Conservation (phyloP, 2,329 filamentous ascomycete genomes). For the Ceratocystis cubensis region DNA sequence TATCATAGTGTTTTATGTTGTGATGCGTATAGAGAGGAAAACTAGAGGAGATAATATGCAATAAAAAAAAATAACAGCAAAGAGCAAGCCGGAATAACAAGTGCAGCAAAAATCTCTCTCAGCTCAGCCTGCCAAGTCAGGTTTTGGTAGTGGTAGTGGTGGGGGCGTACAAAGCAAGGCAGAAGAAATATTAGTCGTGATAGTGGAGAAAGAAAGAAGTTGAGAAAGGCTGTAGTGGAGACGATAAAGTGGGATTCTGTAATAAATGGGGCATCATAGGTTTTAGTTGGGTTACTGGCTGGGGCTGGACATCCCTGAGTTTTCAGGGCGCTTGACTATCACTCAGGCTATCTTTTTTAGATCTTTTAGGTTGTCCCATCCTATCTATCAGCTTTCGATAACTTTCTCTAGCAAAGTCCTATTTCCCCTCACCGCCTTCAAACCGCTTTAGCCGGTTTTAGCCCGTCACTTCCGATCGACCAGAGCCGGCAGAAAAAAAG, state of each 20-base stretch:
- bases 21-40: conserved; percentile 15
- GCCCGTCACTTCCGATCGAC: neutral
- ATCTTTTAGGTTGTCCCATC: too few species aligned
- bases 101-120: conserved; percentile 20
- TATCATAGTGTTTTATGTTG: conserved; percentile 33
- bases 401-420: neutral
- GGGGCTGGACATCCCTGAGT: too few species aligned
- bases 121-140: conserved; percentile 2
- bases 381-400: too few species aligned
- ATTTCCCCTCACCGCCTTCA: neutral
- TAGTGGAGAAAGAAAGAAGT: conserved; percentile 21
- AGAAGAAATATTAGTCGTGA: conserved; percentile 14
- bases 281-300: too few species aligned
- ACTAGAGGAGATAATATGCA: conserved; percentile 16
- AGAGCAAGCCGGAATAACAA: neutral
- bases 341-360: neutral
- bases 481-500: neutral
- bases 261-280: too few species aligned
- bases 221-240: conserved; percentile 11
- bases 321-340: neutral
- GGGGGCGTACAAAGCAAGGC: conserved; percentile 9
- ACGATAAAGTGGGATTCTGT: neutral
- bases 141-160: neutral
- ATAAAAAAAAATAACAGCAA: neutral
- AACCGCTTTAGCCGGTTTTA: neutral